Conservation (phyloP, 1,284 basidiomycete genomes). For the Gastroboletus turbinatus region DNA sequence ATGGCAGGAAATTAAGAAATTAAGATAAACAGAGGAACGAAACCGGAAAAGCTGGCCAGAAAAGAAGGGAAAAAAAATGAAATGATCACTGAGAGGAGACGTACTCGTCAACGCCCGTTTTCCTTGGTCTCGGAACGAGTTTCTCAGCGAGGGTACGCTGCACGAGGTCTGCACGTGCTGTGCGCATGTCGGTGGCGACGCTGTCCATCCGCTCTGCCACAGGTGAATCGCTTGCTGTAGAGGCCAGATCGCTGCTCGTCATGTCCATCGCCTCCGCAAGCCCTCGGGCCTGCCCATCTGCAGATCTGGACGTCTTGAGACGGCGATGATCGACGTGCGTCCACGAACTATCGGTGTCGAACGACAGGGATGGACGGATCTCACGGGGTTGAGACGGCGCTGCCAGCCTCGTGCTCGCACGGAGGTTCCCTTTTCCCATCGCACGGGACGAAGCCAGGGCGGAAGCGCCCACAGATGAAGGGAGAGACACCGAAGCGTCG, state of each 20-base stretch:
- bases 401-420: background rate
- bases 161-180: conserved; percentile 25
- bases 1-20: background rate
- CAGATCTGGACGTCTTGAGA: conserved; percentile 9
- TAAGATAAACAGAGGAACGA: background rate
- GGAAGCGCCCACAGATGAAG: conserved; percentile 2
- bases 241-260: conserved; percentile 53
- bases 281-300: conserved; percentile 15
- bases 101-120: conserved; percentile 65
- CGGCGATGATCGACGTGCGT: conserved; percentile 45
- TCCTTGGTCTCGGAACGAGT: conserved; percentile 54
- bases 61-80: background rate
- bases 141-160: conserved; percentile 55
- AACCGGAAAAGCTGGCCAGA: background rate
- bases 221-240: conserved; percentile 54
- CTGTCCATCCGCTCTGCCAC: conserved; percentile 46
- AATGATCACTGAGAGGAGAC: background rate
- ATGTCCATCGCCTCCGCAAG: conserved; percentile 32
- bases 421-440: background rate
- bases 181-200: conserved; percentile 27
- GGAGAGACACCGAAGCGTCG: conserved; percentile 11
- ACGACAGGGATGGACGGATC: conserved; percentile 18
- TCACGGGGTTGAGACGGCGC: conserved; percentile 7
- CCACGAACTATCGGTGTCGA: conserved; percentile 47
- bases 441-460: conserved; percentile 1